Conservation (phyloP, 1,139 yeast species). For the Suhomyces chickasaworum region DNA sequence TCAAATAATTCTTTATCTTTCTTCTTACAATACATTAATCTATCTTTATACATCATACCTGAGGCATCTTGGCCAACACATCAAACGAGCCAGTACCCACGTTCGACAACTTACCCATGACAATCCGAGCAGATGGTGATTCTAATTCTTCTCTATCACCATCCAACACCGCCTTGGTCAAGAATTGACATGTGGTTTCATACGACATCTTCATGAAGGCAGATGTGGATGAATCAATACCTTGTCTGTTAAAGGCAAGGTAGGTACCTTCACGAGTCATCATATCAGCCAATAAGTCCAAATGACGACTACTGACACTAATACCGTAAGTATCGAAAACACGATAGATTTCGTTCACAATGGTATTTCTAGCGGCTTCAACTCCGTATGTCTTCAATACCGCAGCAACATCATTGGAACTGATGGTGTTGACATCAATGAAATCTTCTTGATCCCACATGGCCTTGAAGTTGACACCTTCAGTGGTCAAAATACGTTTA, state of each 20-base stretch:
- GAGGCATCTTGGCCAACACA: constrained; percentile 68
- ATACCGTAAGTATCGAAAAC: constrained; percentile 98
- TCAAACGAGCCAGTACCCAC: constrained; percentile 98
- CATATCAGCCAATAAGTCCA: constrained; percentile 96
- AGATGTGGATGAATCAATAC: constrained; percentile 93
- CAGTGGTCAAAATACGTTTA: constrained; percentile 81
- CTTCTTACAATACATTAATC: constrained; percentile 6
- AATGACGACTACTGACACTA: constrained; percentile 88
- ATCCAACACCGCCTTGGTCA: constrained; percentile 93
- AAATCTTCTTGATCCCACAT: constrained; percentile 98
- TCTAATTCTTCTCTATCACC: constrained; percentile 87
- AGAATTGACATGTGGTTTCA: constrained; percentile 96
- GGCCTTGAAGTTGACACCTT: constrained; percentile 95
- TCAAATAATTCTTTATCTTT: too few relatives aligned
- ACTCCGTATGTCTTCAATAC: constrained; percentile 94
- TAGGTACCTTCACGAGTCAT: constrained; percentile 99
- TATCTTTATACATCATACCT: constrained; percentile 14
- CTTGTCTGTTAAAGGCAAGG: constrained; percentile 96
- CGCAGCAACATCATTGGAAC: constrained; percentile 90
- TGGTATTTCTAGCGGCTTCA: constrained; percentile 97
- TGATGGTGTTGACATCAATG: constrained; percentile 81
- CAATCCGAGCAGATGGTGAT: constrained; percentile 94
- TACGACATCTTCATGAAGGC: constrained; percentile 99
- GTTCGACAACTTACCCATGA: constrained; percentile 84
- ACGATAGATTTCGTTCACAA: constrained; percentile 92